phyloP scores from a whole-genome alignment of 2,329 filamentous ascomycete genomes.

The Clonostachys solani region DNA sequence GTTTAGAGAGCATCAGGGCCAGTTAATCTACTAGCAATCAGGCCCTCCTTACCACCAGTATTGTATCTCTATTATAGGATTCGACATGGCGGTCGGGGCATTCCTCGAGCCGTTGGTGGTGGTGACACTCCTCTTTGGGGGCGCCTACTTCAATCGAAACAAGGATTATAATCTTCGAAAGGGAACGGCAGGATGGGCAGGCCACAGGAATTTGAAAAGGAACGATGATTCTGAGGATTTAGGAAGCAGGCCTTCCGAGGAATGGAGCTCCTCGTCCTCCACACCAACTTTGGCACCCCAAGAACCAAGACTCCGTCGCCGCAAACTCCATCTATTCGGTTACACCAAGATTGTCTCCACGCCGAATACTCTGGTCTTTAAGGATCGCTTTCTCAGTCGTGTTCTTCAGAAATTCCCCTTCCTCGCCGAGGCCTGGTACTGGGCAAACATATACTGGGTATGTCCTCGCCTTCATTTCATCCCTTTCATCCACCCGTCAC shows the following conservation, averaged over 20 bases:
- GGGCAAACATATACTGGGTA: conserved; percentile 75
- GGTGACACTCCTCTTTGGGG: conserved; percentile 35
- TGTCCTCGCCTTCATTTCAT: conserved; percentile 13
- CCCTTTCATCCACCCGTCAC: too few relatives aligned
- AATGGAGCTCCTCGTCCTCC: conserved; percentile 14
- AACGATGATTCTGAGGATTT: conserved; percentile 15
- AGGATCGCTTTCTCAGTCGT: conserved; percentile 19
- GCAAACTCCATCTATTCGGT: conserved; percentile 24
- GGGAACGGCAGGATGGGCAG: conserved; percentile 11
- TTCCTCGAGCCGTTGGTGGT: conserved; percentile 36
- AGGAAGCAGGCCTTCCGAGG: not conserved
- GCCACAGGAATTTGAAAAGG: conserved; percentile 15
- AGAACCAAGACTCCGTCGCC: conserved; percentile 20
- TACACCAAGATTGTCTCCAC: conserved; percentile 21
- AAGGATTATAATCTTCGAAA: conserved; percentile 24
- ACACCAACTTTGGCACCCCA: conserved; percentile 15
- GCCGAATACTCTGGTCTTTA: conserved; percentile 23
- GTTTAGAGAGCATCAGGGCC: not conserved
- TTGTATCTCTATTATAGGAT: too few relatives aligned
- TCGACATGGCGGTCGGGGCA: conserved; percentile 30
- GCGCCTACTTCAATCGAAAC: conserved; percentile 37
- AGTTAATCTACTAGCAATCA: not conserved
- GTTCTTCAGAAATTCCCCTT: conserved; percentile 52
- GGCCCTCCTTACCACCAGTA: too few relatives aligned
- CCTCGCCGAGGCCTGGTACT: conserved; percentile 72